Evolutionary conservation across 2,329 filamentous ascomycete genomes (phyloP).

Genomic region (Aspergillus aculeatus): DNA sequence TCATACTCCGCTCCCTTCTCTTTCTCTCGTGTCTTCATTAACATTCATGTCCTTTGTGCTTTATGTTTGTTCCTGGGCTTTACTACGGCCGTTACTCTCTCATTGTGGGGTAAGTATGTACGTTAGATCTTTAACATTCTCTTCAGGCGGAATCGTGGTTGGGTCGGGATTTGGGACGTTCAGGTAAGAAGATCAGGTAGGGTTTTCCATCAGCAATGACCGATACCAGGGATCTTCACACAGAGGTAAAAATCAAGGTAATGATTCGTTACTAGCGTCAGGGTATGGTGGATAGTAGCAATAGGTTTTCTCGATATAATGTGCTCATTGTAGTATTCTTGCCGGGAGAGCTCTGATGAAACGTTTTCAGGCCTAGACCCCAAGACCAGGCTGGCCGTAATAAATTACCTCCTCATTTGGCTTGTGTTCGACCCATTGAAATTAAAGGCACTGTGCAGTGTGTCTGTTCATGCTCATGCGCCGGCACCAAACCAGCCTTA

Average conservation of each 20-base stretch:
- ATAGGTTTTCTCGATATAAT: no score
- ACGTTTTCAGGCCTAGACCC: conserved; percentile 22
- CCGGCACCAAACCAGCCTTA: not conserved
- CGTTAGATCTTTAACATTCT: conserved; percentile 33
- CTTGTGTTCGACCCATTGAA: no score
- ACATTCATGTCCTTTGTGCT: conserved; percentile 26
- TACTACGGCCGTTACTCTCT: conserved; percentile 29
- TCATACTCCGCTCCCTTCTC: conserved; percentile 13
- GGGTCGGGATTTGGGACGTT: conserved; percentile 21
- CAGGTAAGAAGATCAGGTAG: conserved; percentile 49
- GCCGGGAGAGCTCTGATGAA: not conserved
- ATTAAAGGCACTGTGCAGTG: conserved; percentile 13
- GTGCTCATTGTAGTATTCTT: not conserved
- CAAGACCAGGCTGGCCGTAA: not conserved
- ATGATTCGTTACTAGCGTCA: conserved; percentile 10
- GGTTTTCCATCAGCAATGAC: conserved; percentile 31
- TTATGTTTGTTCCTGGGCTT: conserved; percentile 24
- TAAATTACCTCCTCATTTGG: no score
- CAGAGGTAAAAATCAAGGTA: conserved; percentile 20
- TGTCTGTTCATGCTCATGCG: conserved; percentile 33
- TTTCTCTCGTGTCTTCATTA: conserved; percentile 27
- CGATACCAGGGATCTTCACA: conserved; percentile 24
- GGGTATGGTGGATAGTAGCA: not conserved
- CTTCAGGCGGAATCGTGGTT: conserved; percentile 19
- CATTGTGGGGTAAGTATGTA: conserved; percentile 45